Evolutionary conservation across 768 basidiomycete genomes (phyloP).

Genomic region (Lactarius sp.): DNA sequence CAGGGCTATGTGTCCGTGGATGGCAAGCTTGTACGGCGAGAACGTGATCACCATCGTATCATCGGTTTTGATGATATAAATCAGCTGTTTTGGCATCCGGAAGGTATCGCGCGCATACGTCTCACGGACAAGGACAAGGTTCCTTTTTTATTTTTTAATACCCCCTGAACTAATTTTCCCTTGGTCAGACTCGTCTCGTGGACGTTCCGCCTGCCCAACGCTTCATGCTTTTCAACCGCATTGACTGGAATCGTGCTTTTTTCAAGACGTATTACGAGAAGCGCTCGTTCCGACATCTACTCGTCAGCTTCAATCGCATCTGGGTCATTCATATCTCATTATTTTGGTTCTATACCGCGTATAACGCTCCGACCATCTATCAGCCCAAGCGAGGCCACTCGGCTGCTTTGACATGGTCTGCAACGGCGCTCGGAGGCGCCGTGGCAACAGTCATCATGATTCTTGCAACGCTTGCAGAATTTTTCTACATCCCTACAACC

Average conservation of each 20-base stretch:
- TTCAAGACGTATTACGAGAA: slow-evolving; percentile 99
- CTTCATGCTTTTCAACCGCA: slow-evolving; percentile 94
- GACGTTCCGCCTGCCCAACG: slow-evolving; percentile 88
- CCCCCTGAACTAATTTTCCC: background rate
- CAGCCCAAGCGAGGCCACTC: slow-evolving; percentile 45
- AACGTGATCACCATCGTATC: slow-evolving; percentile 88
- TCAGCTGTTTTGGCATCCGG: slow-evolving; percentile 99
- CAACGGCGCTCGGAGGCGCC: slow-evolving; percentile 89
- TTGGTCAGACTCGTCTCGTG: slow-evolving; percentile 72
- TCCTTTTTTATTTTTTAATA: background rate
- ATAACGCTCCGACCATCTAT: slow-evolving; percentile 87
- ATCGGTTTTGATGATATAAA: slow-evolving; percentile 99
- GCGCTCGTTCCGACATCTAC: slow-evolving; percentile 91
- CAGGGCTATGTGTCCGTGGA: slow-evolving; percentile 97
- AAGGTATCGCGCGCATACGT: slow-evolving; percentile 90
- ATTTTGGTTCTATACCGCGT: slow-evolving; percentile 96
- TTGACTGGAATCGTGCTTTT: slow-evolving; percentile 95
- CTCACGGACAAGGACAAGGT: slow-evolving; percentile 94
- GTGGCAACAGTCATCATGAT: slow-evolving; percentile 98
- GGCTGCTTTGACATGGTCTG: slow-evolving; percentile 86
- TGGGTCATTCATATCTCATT: slow-evolving; percentile 97
- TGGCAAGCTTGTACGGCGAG: slow-evolving; percentile 89
- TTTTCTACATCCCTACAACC: slow-evolving; percentile 95
- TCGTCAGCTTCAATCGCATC: slow-evolving; percentile 99
- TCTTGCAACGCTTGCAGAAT: slow-evolving; percentile 87